Evolutionary conservation across 2,329 filamentous ascomycete genomes (phyloP).

Genomic region (Cytospora mali): DNA sequence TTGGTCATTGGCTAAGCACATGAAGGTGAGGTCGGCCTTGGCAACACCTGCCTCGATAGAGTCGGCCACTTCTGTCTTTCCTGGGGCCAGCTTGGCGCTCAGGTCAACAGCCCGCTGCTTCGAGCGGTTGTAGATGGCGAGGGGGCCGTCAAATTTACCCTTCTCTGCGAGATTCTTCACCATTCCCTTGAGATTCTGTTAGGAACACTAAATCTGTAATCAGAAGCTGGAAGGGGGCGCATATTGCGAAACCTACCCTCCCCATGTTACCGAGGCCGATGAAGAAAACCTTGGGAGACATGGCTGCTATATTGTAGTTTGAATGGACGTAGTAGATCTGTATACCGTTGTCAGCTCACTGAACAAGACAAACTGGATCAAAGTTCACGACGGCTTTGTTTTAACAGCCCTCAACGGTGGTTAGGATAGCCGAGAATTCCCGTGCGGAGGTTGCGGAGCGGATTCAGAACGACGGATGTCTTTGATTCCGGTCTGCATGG

Average conservation of each 20-base stretch:
- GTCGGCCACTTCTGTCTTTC: slow-evolving; percentile 65
- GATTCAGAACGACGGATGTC: not conserved
- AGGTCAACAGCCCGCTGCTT: slow-evolving; percentile 66
- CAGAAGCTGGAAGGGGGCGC: not conserved
- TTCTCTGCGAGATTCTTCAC: slow-evolving; percentile 81
- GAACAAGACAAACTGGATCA: not conserved
- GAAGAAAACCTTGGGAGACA: slow-evolving; percentile 69
- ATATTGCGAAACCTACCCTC: slow-evolving; percentile 55
- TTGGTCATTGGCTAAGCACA: slow-evolving; percentile 77
- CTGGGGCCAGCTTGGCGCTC: slow-evolving; percentile 58
- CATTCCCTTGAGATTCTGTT: slow-evolving; percentile 65
- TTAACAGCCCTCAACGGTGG: too few relatives aligned
- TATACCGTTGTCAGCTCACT: not conserved
- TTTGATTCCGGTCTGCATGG: not conserved
- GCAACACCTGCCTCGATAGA: slow-evolving; percentile 68
- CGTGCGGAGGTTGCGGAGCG: not conserved
- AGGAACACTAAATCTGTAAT: slow-evolving; percentile 4
- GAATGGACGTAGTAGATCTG: not conserved
- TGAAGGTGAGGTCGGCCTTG: slow-evolving; percentile 77
- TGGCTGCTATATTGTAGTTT: slow-evolving; percentile 35
- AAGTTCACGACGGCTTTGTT: not conserved
- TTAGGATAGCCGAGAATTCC: not conserved
- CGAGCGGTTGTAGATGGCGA: slow-evolving; percentile 83
- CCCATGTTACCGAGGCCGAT: slow-evolving; percentile 90
- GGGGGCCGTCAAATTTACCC: slow-evolving; percentile 67